These are phyloP conservation scores for Fusarium sp. DNA, from an alignment of 2,329 filamentous ascomycete species.

Conservation along the genomic window DNA sequence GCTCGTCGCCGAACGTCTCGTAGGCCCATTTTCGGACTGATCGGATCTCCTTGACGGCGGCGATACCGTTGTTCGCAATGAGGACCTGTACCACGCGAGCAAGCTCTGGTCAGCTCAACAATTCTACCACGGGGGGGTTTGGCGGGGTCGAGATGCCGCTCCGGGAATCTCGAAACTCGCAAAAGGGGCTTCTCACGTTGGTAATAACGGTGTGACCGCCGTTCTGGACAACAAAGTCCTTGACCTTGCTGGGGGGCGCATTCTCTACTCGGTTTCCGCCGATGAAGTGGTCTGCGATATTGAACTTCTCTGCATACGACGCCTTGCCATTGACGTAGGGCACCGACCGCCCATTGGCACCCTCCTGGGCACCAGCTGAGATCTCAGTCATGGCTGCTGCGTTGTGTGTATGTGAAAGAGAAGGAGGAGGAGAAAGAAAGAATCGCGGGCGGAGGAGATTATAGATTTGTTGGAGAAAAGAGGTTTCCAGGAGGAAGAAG, in stretches of 20 bases:
- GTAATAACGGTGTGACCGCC: conserved; percentile 98
- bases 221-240: conserved; percentile 92
- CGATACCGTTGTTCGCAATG: conserved; percentile 99
- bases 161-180: background rate
- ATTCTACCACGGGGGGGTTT: background rate
- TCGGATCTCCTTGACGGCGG: conserved; percentile 98
- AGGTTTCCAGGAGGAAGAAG: conserved; percentile 17
- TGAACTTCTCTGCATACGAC: conserved; percentile 83
- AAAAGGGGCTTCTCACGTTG: conserved; percentile 73
- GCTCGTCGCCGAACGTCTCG: conserved; percentile 98
- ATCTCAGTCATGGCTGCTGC: conserved; percentile 61
- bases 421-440: conserved; percentile 12
- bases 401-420: conserved; percentile 42
- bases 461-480: conserved; percentile 30
- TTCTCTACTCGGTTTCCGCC: conserved; percentile 89
- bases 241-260: conserved; percentile 86
- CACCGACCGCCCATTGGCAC: conserved; percentile 61
- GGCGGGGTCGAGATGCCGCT: conserved; percentile 15
- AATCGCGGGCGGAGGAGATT: conserved; percentile 16
- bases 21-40: conserved; percentile 99
- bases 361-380: conserved; percentile 54
- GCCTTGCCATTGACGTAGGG: conserved; percentile 68
- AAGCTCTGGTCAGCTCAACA: conserved; percentile 27
- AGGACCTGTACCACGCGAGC: conserved; percentile 73
- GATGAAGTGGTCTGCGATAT: conserved; percentile 93